These are phyloP conservation scores for Backusella luteola DNA, from an alignment of 192 early-diverging fungal genomes.

Conservation along the genomic window DNA sequence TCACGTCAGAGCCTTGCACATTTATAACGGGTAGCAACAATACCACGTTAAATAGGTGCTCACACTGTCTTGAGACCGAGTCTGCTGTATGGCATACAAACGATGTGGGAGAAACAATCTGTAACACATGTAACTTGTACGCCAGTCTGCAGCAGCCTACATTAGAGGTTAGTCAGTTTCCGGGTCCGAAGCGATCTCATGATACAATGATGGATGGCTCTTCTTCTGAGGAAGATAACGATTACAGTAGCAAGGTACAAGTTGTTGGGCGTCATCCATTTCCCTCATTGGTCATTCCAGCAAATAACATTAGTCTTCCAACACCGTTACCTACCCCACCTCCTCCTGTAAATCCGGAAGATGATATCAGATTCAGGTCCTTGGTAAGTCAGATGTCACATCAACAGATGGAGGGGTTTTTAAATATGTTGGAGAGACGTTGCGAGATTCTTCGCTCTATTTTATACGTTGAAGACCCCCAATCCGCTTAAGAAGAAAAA, in stretches of 20 bases:
- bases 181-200: slow-evolving; percentile 7
- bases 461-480: background rate
- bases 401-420: slow-evolving; percentile 52
- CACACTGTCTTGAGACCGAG: slow-evolving; percentile 70
- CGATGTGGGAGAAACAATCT: slow-evolving; percentile 69
- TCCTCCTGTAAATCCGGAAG: background rate
- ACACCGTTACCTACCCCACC: background rate
- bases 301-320: background rate
- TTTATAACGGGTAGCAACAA: background rate
- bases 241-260: background rate
- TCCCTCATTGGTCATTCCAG: slow-evolving; percentile 2
- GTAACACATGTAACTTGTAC: slow-evolving; percentile 85
- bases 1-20: background rate
- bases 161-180: background rate
- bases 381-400: slow-evolving; percentile 41
- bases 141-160: slow-evolving; percentile 82
- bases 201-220: background rate
- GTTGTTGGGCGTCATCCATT: background rate
- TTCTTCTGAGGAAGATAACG: slow-evolving; percentile 8
- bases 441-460: slow-evolving; percentile 44
- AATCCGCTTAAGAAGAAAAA: background rate
- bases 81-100: slow-evolving; percentile 82
- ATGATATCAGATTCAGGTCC: slow-evolving; percentile 31
- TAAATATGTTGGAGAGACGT: slow-evolving; percentile 51
- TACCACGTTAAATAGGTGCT: slow-evolving; percentile 33